Conservation (phyloP, 371 early-diverging fungal species). For the Mucor indicus region DNA sequence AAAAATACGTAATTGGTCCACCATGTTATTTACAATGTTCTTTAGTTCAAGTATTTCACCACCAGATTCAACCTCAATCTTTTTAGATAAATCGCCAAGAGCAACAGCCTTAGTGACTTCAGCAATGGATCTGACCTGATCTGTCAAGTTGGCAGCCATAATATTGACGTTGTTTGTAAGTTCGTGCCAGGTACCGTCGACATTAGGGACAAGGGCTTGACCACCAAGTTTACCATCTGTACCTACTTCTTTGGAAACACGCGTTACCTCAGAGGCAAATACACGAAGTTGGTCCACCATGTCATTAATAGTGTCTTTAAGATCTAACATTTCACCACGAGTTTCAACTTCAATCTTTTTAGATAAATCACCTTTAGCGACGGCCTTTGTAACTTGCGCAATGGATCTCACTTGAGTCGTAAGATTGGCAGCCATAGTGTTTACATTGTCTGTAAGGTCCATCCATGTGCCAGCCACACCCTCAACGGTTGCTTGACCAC, state of each 20-base stretch:
- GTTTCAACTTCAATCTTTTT: constrained; percentile 40
- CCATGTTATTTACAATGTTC: constrained; percentile 19
- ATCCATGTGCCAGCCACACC: constrained; percentile 62
- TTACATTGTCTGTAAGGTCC: constrained; percentile 62
- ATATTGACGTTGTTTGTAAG: constrained; percentile 62
- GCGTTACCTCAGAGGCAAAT: constrained; percentile 55
- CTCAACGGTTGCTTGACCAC: constrained; percentile 55
- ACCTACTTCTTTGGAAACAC: constrained; percentile 53
- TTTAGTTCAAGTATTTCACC: constrained; percentile 23
- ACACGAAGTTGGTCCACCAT: constrained; percentile 59
- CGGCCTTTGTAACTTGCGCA: constrained; percentile 33
- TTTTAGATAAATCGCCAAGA: constrained; percentile 43
- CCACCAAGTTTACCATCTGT: constrained; percentile 62
- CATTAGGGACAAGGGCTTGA: constrained; percentile 52
- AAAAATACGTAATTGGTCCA: constrained; percentile 19
- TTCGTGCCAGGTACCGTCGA: constrained; percentile 62
- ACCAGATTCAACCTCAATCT: constrained; percentile 28
- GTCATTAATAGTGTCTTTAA: constrained; percentile 42
- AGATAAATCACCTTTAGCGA: constrained; percentile 34
- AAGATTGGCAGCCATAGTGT: constrained; percentile 44
- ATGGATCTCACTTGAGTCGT: constrained; percentile 42
- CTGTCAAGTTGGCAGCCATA: constrained; percentile 61
- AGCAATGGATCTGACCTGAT: constrained; percentile 57
- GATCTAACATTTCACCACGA: constrained; percentile 42
- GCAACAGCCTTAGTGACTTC: constrained; percentile 60